phyloP scores from a whole-genome alignment of 352 stramenopile species.

The Globisporangium mamillatum region DNA sequence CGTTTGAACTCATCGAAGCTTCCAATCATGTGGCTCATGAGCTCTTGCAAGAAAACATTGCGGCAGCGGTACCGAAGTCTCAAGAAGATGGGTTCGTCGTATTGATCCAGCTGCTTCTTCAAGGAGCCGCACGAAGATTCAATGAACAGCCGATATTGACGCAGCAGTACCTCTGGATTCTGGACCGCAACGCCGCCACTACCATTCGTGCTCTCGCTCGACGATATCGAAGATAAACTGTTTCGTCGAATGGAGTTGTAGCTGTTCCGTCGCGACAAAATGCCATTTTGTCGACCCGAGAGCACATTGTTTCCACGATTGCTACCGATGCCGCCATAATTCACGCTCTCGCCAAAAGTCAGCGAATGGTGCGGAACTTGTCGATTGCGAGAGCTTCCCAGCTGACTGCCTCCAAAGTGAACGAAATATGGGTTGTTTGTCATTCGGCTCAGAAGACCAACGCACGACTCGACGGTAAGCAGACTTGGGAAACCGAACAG shows the following conservation, averaged over 20 bases:
- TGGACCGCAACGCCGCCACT: conserved; percentile 40
- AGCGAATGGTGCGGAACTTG: conserved; percentile 48
- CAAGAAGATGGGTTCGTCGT: conserved; percentile 63
- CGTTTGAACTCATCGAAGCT: conserved; percentile 81
- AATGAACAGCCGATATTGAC: conserved; percentile 74
- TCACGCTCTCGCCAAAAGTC: conserved; percentile 58
- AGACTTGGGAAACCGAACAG: conserved; percentile 74
- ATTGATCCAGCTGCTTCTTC: conserved; percentile 60
- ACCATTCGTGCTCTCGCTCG: conserved; percentile 27
- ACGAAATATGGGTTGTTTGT: conserved; percentile 63
- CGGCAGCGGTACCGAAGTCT: conserved; percentile 72
- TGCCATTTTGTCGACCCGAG: conserved; percentile 21
- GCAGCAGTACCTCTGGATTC: conserved; percentile 69
- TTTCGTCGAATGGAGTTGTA: conserved; percentile 20
- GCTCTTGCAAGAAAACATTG: conserved; percentile 77
- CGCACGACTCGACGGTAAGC: conserved; percentile 66
- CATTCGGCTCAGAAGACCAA: conserved; percentile 75
- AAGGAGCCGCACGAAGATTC: conserved; percentile 51
- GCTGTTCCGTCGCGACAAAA: conserved; percentile 28
- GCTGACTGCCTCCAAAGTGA: conserved; percentile 44
- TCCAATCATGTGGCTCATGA: conserved; percentile 76
- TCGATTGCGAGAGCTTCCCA: conserved; percentile 37
- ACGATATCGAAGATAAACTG: conserved; percentile 41
- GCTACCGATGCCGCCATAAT: conserved; percentile 37
- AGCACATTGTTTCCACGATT: conserved; percentile 21